Evolutionary conservation across 116 monocot genomes (phyloP).

Genomic region (Cymodocea nodosa): DNA sequence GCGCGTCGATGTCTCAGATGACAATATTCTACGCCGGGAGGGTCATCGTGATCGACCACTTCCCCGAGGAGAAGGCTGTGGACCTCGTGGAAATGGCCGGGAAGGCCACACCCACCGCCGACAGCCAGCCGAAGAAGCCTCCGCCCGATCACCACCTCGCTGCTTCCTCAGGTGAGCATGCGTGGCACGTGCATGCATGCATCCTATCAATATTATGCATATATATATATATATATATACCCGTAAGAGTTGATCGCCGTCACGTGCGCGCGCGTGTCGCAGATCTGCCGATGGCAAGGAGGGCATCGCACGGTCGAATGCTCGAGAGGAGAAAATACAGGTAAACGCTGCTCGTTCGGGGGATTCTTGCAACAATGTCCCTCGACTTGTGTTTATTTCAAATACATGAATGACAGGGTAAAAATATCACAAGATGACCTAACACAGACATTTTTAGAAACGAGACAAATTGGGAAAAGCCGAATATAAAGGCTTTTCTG

Average conservation of each 20-base stretch:
- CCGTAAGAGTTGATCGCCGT: not conserved
- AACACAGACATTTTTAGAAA: too few relatives aligned
- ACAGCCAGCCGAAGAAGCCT: not conserved
- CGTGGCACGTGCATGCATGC: not conserved
- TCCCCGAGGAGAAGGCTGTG: conserved; percentile 37
- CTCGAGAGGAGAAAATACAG: conserved; percentile 58
- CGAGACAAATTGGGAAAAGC: too few relatives aligned
- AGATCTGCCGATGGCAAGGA: conserved; percentile 47
- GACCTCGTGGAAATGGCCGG: conserved; percentile 38
- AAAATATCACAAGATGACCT: too few relatives aligned
- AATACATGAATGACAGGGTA: too few relatives aligned
- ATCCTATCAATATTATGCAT: too few relatives aligned
- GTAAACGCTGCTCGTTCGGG: conserved; percentile 10
- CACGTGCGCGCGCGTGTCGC: not conserved
- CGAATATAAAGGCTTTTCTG: too few relatives aligned
- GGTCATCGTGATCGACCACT: conserved; percentile 56
- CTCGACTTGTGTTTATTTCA: too few relatives aligned
- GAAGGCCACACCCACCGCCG: not conserved
- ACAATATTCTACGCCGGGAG: conserved; percentile 65
- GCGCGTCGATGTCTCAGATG: conserved; percentile 19
- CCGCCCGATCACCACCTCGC: not conserved
- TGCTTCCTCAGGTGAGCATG: not conserved
- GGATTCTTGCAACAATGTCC: too few relatives aligned
- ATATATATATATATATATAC: too few relatives aligned
- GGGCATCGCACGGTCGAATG: conserved; percentile 49